Evolutionary conservation across 495 filamentous ascomycete species (phyloP), one percentile per base, ranked within the genome.

Genomic region (Penicillium salamii): DNA sequence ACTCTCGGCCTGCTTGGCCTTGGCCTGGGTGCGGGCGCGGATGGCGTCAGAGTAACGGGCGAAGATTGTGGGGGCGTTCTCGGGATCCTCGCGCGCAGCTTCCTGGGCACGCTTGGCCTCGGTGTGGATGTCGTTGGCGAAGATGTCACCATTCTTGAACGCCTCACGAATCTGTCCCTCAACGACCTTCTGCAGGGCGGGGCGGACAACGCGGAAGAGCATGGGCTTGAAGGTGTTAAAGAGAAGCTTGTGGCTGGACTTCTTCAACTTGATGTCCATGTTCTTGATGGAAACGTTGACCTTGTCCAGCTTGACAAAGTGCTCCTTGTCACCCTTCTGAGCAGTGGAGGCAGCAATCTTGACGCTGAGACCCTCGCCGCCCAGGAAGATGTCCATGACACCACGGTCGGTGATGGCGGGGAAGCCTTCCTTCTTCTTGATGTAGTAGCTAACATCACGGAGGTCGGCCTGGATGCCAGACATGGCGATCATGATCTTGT

Each of bases 351-450:
- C 80, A 57, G 88, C 89, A 58, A 97, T 82, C 67, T 91, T 92
- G 82, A 97, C 96, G 60, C 82, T 84, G 68, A 98, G 85, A 32
- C 93, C 93, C 21, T 84, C 78, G 41, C 95, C 93, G 29, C 86
- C 89, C 38, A 98, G 80, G 70, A 89, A 84, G 63, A 98, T 86
- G 61, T 97, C 90, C 75, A 89, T 88, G 23, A 98, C 71, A 70
- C 93, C 93, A 3, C 79, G 87, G 60, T 98, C 93, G 38, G 82
- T 91, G 65, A 98, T 76, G 11, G 87, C 81, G 2, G 92, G 95
- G 77, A 97, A 97, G 35, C 95, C 95, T 63, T 95, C 77, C 79
- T 98, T 98, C 72, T 85, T 87, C 70, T 95, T 91, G 75, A 98
- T 79, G 67, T 96, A 92, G 76, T 95, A 98, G 74, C 85, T 87